Base-by-base conservation (phyloP, 345 rosid genomes). In the Eucalyptus regnans region DNA sequence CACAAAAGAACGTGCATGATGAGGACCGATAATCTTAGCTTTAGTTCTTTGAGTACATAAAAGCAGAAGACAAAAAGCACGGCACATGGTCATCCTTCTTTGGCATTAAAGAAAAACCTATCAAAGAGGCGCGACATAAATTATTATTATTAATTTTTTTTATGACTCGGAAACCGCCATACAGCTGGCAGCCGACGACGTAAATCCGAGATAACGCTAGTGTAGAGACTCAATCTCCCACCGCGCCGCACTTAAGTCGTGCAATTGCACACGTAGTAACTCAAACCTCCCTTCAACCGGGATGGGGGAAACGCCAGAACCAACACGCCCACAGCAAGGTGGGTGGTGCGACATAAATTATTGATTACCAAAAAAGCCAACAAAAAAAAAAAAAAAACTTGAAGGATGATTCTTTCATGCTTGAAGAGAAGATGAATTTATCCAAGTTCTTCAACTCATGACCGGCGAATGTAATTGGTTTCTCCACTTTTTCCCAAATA, bases 101-200 rank as follows among this genome's bases (percentile, higher is more conserved):
- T 9, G 5, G 5, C 62, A 56, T 56, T 23, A 23, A 56, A 56
- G 60, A 56, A 22, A 56, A 56, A 56, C 62, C 29, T 22, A 56
- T 56, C 12, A 22, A 56, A 8, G 5, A 56, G 5, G 62, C 8
- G 60, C 0, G 0, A 4, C 27, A 8, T 8, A 56, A 56, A 56
- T 56, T 54, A 54, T 56, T 18, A 51, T 51, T 1, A 16, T 16
- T 6, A n/a, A n/a, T 15, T 51, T 44, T 6, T 44, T 44, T 52
- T 0, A 52, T 52, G 23, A 52, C 0, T 0, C 0, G 0, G 0
- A 0, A 51, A 51, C 4, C 0, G 2, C 4, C 8, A 8, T 50
- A 51, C 0, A 50, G 0, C 1, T 1, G 0, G 54, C 0, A 16
- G 20, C 0, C n/a, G n/a, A n/a, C n/a, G n/a, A n/a, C n/a, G n/a